A percentile compares a stretch with the other conserved stretches of the same genome.
These are phyloP conservation scores for Mucuna pruriens DNA, from an alignment of 306 rosid genomes.

Conservation along the genomic window DNA sequence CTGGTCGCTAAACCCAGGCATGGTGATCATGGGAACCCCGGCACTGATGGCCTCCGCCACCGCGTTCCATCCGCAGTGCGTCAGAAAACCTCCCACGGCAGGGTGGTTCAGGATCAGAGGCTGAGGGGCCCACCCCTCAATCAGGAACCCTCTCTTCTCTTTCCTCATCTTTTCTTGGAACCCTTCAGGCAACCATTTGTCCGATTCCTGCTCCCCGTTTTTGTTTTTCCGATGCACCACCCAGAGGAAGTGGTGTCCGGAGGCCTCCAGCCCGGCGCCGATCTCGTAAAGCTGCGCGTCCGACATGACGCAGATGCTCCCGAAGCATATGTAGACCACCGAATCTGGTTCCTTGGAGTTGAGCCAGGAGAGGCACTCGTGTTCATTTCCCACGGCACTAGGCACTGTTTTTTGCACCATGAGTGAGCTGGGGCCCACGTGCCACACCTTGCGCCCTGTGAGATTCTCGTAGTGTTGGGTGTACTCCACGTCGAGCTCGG, in stretches of 20 bases:
- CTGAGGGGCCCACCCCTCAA: conserved; percentile 43
- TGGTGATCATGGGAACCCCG: conserved; percentile 44
- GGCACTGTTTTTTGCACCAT: not conserved
- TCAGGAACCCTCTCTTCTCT: conserved; percentile 32
- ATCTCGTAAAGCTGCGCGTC: conserved; percentile 32
- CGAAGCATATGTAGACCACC: conserved; percentile 40
- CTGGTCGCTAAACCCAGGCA: conserved; percentile 35
- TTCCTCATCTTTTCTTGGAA: conserved; percentile 18
- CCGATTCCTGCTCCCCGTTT: not conserved
- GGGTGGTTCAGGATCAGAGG: conserved; percentile 36
- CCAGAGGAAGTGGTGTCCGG: conserved; percentile 34
- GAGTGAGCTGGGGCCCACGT: conserved; percentile 45
- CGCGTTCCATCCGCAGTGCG: conserved; percentile 44
- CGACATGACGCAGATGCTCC: conserved; percentile 15
- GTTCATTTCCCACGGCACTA: not conserved
- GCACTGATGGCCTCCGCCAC: conserved; percentile 34
- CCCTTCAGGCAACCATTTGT: conserved; percentile 31
- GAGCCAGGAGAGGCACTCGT: conserved; percentile 39
- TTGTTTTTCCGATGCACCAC: conserved; percentile 33
- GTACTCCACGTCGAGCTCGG: conserved; percentile 42
- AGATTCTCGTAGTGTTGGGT: conserved; percentile 29
- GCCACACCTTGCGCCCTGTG: conserved; percentile 47
- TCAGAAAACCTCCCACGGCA: conserved; percentile 28
- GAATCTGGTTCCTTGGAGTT: not conserved
- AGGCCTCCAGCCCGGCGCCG: conserved; percentile 26